Evolutionary conservation across 192 early-diverging fungal species (phyloP).

Genomic region (Gigaspora rosea): DNA sequence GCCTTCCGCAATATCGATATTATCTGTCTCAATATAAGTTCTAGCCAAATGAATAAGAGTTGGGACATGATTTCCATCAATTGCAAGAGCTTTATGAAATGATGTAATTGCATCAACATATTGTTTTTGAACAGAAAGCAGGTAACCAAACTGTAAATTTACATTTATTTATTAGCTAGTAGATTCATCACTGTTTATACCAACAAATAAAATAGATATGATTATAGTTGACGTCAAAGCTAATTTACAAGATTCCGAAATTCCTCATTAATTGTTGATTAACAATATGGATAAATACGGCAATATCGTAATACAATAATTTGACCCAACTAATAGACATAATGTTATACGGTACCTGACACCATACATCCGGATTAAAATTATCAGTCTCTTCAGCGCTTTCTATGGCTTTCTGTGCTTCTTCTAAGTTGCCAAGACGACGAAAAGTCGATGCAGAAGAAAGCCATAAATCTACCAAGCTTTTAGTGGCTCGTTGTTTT

Average conservation of each 20-base stretch:
- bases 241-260: too few species aligned
- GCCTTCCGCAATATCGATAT: constrained; percentile 55
- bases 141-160: constrained; percentile 40
- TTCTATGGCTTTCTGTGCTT: constrained; percentile 56
- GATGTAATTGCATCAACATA: constrained; percentile 45
- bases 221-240: too few species aligned
- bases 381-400: constrained; percentile 56
- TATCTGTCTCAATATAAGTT: constrained; percentile 45
- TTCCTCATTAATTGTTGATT: neutral
- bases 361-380: constrained; percentile 56
- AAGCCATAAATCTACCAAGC: constrained; percentile 57
- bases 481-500: constrained; percentile 45
- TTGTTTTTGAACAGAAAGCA: constrained; percentile 41
- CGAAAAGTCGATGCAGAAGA: constrained; percentile 54
- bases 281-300: neutral
- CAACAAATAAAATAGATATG: too few species aligned
- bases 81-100: constrained; percentile 51
- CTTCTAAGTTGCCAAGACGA: constrained; percentile 50
- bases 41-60: constrained; percentile 50
- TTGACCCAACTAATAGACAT: too few species aligned
- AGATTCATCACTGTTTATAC: neutral
- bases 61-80: constrained; percentile 46
- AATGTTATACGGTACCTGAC: constrained; percentile 39
- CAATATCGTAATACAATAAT: neutral
- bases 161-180: neutral